Conservation (phyloP, 305 asterid genomes). For the Nicotiana rustica region DNA sequence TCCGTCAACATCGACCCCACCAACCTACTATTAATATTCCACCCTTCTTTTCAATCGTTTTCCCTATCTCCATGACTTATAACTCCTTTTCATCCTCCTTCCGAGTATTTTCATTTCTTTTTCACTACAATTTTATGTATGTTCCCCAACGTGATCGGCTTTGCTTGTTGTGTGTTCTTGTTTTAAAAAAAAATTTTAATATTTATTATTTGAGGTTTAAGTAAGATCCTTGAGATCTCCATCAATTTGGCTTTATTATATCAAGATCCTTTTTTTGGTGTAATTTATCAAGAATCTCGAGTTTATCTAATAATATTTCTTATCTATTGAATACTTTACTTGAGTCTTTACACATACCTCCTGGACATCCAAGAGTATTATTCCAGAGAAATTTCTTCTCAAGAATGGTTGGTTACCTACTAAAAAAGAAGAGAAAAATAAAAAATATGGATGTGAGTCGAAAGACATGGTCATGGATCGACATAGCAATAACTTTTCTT, state of each 20-base stretch:
- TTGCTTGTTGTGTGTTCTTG: not conserved
- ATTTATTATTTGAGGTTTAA: not conserved
- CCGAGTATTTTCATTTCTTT: not conserved
- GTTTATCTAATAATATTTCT: not conserved
- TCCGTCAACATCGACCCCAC: not conserved
- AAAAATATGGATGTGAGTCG: not conserved
- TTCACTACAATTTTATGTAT: not conserved
- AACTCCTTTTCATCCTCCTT: not conserved
- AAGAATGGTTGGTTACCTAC: not conserved
- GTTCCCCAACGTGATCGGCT: not conserved
- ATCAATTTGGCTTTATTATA: not conserved
- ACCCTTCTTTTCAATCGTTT: not conserved
- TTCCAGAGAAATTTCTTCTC: not conserved
- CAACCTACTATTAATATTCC: constrained; percentile 15
- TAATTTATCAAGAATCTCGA: not conserved
- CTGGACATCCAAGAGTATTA: not conserved
- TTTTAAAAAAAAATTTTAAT: not conserved
- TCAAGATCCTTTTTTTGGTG: not conserved
- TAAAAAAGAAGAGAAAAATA: not conserved
- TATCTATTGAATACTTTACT: not conserved
- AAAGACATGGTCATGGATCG: not conserved
- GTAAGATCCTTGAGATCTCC: constrained; percentile 3
- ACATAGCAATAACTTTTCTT: not conserved
- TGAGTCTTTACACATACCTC: not conserved
- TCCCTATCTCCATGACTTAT: not conserved